A percentile compares a stretch with the other conserved stretches of the same genome.
These are phyloP conservation scores for Ailanthus altissimus DNA, from an alignment of 345 rosid genomes.

Conservation along the genomic window DNA sequence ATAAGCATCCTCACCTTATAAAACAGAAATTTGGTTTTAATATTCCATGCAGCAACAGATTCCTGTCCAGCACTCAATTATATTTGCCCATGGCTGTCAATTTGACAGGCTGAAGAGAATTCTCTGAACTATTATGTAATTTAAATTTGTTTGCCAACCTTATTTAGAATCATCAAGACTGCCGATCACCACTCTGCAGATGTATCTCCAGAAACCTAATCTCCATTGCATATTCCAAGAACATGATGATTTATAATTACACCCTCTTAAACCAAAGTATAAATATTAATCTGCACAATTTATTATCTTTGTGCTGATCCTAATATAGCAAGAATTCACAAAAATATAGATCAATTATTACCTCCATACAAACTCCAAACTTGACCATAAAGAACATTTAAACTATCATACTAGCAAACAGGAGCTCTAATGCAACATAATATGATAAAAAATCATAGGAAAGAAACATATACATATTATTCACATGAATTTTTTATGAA, in stretches of 20 bases:
- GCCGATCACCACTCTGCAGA: not conserved
- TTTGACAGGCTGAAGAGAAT: not conserved
- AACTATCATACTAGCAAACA: not conserved
- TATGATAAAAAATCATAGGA: not conserved
- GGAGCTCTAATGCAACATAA: not conserved
- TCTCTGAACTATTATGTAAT: not conserved
- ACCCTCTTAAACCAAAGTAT: not conserved
- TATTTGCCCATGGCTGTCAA: not conserved
- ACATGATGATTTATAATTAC: not conserved
- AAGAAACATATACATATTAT: not conserved
- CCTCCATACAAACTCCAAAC: not conserved
- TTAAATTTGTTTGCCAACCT: not conserved
- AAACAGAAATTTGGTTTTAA: not conserved
- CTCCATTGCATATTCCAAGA: not conserved
- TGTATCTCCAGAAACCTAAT: not conserved
- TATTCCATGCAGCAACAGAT: not conserved
- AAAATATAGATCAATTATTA: not conserved
- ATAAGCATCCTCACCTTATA: not conserved
- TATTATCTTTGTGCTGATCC: not conserved
- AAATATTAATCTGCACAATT: not conserved
- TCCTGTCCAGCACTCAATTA: not conserved
- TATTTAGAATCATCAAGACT: not conserved
- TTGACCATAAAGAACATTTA: not conserved
- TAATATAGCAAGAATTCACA: not conserved
- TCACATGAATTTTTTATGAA: conserved; percentile 4